These are phyloP conservation scores for Cytospora schulzeri DNA, from an alignment of 2,329 filamentous ascomycete species.

Conservation along the genomic window DNA sequence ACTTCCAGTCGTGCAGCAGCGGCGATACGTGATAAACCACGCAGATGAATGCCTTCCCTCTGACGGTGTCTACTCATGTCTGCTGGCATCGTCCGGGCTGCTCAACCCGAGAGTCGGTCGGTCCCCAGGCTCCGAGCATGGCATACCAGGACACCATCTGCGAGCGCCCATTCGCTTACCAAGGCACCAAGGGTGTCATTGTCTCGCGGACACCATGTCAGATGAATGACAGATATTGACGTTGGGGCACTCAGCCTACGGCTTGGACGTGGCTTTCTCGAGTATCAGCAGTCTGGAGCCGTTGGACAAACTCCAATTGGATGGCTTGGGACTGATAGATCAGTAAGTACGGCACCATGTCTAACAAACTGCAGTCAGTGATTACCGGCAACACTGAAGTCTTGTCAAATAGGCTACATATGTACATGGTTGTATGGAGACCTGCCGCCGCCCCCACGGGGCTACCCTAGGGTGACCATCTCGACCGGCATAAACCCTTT, in stretches of 20 bases:
- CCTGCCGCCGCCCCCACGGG: constrained; percentile 17
- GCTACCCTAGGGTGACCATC: too few species aligned
- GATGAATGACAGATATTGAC: neutral
- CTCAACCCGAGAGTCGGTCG: neutral
- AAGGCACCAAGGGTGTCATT: neutral
- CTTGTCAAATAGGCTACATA: neutral
- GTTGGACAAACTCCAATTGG: neutral
- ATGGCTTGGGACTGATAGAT: neutral
- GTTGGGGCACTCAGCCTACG: neutral
- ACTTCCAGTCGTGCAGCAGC: constrained; percentile 6
- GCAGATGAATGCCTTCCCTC: neutral
- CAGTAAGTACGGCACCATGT: neutral
- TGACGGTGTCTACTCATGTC: neutral
- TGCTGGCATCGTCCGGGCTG: neutral
- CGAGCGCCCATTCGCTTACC: neutral
- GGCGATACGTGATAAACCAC: constrained; percentile 1
- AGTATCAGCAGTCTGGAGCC: neutral
- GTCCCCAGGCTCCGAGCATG: neutral
- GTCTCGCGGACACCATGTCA: neutral
- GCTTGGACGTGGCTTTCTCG: neutral
- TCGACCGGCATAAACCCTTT: constrained; percentile 17
- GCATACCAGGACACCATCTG: constrained; percentile 1
- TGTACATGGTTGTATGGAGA: neutral
- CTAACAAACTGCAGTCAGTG: neutral
- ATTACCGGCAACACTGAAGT: neutral